These are phyloP conservation scores for Beta macrorhiza DNA, from an alignment of 179 eudicot species.

Conservation along the genomic window DNA sequence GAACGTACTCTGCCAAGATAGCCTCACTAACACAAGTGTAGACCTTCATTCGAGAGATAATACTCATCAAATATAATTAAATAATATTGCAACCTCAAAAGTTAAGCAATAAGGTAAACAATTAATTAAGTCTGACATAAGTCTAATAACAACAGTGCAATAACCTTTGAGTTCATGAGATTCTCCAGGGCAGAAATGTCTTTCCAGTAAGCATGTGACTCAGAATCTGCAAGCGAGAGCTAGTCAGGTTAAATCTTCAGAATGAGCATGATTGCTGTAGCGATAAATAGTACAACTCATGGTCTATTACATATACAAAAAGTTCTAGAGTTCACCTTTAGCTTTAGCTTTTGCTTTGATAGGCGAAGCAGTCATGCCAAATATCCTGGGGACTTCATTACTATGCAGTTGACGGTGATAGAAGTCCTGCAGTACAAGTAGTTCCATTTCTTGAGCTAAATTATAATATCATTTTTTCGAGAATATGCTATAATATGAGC, in stretches of 20 bases:
- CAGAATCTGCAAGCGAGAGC: constrained; percentile 42
- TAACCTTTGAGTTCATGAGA: constrained; percentile 86
- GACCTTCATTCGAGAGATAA: constrained; percentile 50
- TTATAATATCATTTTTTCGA: neutral
- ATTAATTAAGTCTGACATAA: neutral
- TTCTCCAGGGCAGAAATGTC: constrained; percentile 69
- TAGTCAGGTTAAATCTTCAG: neutral
- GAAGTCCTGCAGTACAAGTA: constrained; percentile 54
- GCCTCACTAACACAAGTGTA: constrained; percentile 72
- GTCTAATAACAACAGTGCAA: neutral
- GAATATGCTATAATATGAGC: too few species aligned
- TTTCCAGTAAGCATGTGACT: constrained; percentile 49
- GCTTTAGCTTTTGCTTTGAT: constrained; percentile 70
- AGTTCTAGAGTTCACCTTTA: constrained; percentile 49
- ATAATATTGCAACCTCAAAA: neutral
- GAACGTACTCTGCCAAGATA: constrained; percentile 51
- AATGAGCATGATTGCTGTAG: neutral
- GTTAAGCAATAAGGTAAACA: neutral
- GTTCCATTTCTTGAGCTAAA: neutral
- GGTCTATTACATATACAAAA: neutral
- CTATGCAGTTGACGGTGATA: constrained; percentile 52
- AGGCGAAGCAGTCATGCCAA: constrained; percentile 98
- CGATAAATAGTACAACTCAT: neutral
- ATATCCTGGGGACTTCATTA: constrained; percentile 68
- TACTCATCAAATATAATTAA: constrained; percentile 1